A percentile compares a stretch with the other conserved stretches of the same genome.
phyloP scores from a whole-genome alignment of 2,329 filamentous ascomycete species.

The Colletotrichum tanaceti region DNA sequence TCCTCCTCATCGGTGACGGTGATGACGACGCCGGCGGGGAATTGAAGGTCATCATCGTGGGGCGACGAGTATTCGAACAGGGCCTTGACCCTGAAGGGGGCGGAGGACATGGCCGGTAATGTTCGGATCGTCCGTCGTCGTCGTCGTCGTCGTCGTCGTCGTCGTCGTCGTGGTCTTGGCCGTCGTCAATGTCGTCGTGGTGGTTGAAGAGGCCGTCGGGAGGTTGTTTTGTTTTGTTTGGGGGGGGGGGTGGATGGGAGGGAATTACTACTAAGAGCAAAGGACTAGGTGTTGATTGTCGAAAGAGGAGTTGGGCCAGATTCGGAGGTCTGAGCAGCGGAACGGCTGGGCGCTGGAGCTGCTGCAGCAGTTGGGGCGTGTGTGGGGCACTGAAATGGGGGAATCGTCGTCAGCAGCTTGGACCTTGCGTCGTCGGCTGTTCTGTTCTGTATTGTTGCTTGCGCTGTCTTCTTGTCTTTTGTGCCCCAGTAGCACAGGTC shows the following conservation, averaged over 20 bases:
- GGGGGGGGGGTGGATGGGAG: background rate
- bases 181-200: slow-evolving; percentile 20
- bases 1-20: slow-evolving; percentile 94
- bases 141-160: too few relatives aligned
- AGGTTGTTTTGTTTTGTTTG: slow-evolving; percentile 1
- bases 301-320: slow-evolving; percentile 37
- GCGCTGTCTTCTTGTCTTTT: background rate
- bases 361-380: slow-evolving; percentile 7
- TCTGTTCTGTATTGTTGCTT: slow-evolving; percentile 19
- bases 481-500: slow-evolving; percentile 9
- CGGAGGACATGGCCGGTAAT: slow-evolving; percentile 51
- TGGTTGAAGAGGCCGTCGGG: slow-evolving; percentile 10
- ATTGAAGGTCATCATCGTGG: slow-evolving; percentile 95
- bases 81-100: slow-evolving; percentile 93
- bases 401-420: slow-evolving; percentile 41
- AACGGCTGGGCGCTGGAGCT: slow-evolving; percentile 32
- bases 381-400: slow-evolving; percentile 39
- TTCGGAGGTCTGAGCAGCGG: slow-evolving; percentile 3
- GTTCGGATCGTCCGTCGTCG: slow-evolving; percentile 24
- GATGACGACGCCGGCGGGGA: slow-evolving; percentile 87
- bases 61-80: slow-evolving; percentile 93
- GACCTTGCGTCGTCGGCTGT: slow-evolving; percentile 31
- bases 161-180: too few relatives aligned
- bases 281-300: slow-evolving; percentile 19
- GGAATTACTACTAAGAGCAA: background rate